phyloP scores from a whole-genome alignment of 208 protist species.

The Naegleria gruberi region DNA sequence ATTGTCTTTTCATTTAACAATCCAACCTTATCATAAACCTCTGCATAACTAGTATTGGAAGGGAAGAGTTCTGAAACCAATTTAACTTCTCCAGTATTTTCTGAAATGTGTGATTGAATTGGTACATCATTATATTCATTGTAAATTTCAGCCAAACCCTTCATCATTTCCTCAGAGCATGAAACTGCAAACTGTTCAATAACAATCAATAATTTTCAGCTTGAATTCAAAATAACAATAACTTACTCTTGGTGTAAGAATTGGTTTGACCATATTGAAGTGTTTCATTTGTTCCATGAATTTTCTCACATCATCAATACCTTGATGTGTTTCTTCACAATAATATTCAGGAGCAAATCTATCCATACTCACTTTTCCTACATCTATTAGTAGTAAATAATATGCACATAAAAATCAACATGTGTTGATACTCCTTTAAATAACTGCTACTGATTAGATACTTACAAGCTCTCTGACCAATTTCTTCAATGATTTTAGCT shows the following conservation, averaged over 20 bases:
- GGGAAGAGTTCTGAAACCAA: constrained; percentile 39
- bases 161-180: constrained; percentile 66
- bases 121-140: constrained; percentile 59
- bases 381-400: constrained; percentile 63
- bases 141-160: constrained; percentile 59
- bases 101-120: constrained; percentile 78
- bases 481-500: constrained; percentile 57
- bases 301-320: constrained; percentile 49
- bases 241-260: constrained; percentile 65
- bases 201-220: neutral
- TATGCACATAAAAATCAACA: no score
- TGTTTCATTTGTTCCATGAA: constrained; percentile 55
- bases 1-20: constrained; percentile 64
- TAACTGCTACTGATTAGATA: no score
- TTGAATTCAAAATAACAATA: neutral
- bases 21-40: constrained; percentile 64
- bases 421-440: no score
- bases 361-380: constrained; percentile 83
- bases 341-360: constrained; percentile 74
- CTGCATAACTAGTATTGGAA: constrained; percentile 49
- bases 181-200: constrained; percentile 70
- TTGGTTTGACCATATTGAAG: constrained; percentile 53
- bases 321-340: constrained; percentile 59
- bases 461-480: constrained; percentile 29
- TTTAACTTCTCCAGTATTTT: constrained; percentile 60